Evolutionary conservation across 2,329 filamentous ascomycete species (phyloP), one percentile per base, ranked within the genome.

Genomic region (Stemphylium beticola): DNA sequence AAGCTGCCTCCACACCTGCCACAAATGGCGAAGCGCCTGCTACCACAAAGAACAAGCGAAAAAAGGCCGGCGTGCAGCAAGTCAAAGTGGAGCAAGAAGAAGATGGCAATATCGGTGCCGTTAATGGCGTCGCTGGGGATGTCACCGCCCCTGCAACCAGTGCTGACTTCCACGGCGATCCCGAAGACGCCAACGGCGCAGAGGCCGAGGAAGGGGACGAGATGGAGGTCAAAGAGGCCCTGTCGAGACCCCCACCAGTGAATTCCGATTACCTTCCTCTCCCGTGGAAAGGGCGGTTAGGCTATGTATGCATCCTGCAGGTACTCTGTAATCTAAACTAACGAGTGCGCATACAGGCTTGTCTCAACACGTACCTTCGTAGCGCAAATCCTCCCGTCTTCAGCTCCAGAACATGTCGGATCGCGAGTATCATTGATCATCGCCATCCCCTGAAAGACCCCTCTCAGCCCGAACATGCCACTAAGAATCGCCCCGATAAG

Each of bases 341-440:
- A 67, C 59, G 38, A 39, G 31, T 24, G 43, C 51, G 54, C 55
- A 49, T 57, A 32, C 57, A 87, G 90, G 92, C 93, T 10, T 97
- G 93, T 69, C 79, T 98, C 14, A 96, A 96, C 71, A 98, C 93
- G 0, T 97, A 97, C 73, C 82, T 98, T 2, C 88, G 93, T 39
- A 83, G 85, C 47, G 87, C 90, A 1, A 93, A 87, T 58, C 91
- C 92, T 7, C 87, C 93, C 0, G 87, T 98, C 1, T 98, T 97
- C 75, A 90, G 88, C 61, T 97, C 93, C 0, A 85, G 93, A 50
- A 97, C 93, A 0, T 97, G 93, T 71, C 89, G 93, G 26, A 93
- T 98, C 58, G 83, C 91, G 1, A 96, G 92, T 0, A 96, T 98
- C 38, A 72, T 97, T 10, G 92, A 97, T 53, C 91, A 97, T 66